Evolutionary conservation across 2,329 filamentous ascomycete genomes (phyloP).

Genomic region (Phialophora chinensis): DNA sequence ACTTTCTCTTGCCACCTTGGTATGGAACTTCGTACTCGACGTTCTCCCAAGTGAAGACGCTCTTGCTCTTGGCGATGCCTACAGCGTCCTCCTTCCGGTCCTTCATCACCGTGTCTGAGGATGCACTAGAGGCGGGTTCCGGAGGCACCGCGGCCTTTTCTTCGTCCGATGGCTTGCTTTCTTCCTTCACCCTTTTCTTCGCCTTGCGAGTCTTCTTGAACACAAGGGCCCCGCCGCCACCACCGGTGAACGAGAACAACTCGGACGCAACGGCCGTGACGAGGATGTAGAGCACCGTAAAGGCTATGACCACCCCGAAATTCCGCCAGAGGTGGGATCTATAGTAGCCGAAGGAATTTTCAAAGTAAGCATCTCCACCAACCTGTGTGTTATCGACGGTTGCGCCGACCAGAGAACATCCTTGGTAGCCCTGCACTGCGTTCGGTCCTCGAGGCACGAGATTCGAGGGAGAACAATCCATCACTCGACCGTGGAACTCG

Average conservation of each 20-base stretch:
- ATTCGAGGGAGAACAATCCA: slow-evolving; percentile 65
- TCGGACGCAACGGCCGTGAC: slow-evolving; percentile 75
- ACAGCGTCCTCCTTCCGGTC: slow-evolving; percentile 49
- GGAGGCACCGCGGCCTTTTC: slow-evolving; percentile 55
- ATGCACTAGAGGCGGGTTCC: slow-evolving; percentile 39
- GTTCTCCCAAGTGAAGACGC: slow-evolving; percentile 73
- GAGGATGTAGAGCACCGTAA: slow-evolving; percentile 73
- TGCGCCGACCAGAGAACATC: slow-evolving; percentile 68
- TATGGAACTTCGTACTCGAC: slow-evolving; percentile 76
- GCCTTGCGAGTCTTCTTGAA: slow-evolving; percentile 72
- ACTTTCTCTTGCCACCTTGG: slow-evolving; percentile 63
- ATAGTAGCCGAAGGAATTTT: slow-evolving; percentile 58
- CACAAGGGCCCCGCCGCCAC: slow-evolving; percentile 70
- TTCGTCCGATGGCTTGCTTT: slow-evolving; percentile 58
- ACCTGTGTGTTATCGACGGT: slow-evolving; percentile 58
- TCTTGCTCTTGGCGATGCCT: slow-evolving; percentile 62
- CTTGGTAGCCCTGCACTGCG: slow-evolving; percentile 62
- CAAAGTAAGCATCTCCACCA: slow-evolving; percentile 61
- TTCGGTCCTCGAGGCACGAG: slow-evolving; percentile 66
- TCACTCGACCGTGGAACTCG: slow-evolving; percentile 64
- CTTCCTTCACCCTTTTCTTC: slow-evolving; percentile 59
- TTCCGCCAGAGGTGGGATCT: slow-evolving; percentile 71
- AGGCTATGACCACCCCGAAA: slow-evolving; percentile 78
- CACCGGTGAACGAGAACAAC: slow-evolving; percentile 56
- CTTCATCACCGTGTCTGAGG: slow-evolving; percentile 42